Evolutionary conservation across 23 red algal species (phyloP).

Genomic region (Gracilaria gracilis): DNA sequence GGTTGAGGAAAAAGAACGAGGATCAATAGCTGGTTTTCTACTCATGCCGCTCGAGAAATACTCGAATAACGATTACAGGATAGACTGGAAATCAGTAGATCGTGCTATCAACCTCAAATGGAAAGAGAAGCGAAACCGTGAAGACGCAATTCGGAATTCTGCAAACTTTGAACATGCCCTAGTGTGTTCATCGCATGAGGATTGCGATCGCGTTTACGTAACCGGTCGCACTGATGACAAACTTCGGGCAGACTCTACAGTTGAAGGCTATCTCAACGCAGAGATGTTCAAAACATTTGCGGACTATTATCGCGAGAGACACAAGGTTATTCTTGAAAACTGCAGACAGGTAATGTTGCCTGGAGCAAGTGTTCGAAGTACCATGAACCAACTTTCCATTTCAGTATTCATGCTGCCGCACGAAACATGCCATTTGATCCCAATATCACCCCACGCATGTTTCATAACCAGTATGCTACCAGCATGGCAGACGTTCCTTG

Average conservation of each 20-base stretch:
- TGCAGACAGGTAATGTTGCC: conserved; percentile 17
- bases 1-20: not conserved
- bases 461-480: conserved; percentile 54
- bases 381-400: conserved; percentile 18
- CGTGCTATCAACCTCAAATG: conserved; percentile 32
- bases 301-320: conserved; percentile 47
- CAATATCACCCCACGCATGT: conserved; percentile 40
- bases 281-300: conserved; percentile 39
- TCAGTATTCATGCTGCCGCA: conserved; percentile 56
- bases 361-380: conserved; percentile 42
- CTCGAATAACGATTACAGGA: not conserved
- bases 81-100: conserved; percentile 52
- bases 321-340: conserved; percentile 34
- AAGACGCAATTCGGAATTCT: not conserved
- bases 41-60: conserved; percentile 30
- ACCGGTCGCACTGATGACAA: not conserved
- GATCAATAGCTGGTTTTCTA: conserved; percentile 37
- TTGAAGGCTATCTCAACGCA: conserved; percentile 40
- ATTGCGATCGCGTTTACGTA: conserved; percentile 47
- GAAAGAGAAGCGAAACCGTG: conserved; percentile 11
- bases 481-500: conserved; percentile 67
- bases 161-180: conserved; percentile 11
- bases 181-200: conserved; percentile 66
- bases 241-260: conserved; percentile 29
- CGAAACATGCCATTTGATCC: conserved; percentile 45